phyloP scores from a whole-genome alignment of 805 yeast species.

The Saccharomyces jurei region DNA sequence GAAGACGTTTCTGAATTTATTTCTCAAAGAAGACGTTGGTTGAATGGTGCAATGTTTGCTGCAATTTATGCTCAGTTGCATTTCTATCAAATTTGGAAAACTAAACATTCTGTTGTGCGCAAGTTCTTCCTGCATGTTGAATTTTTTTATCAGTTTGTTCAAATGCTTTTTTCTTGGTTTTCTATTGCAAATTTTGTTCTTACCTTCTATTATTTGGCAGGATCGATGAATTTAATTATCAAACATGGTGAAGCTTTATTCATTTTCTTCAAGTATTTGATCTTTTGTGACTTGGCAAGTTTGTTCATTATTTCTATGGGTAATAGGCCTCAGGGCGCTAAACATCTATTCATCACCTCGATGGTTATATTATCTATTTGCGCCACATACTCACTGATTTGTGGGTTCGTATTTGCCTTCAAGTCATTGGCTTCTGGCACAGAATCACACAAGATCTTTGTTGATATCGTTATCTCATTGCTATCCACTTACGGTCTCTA shows the following conservation, averaged over 20 bases:
- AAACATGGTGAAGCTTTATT: slow-evolving; percentile 75
- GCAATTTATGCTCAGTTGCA: slow-evolving; percentile 84
- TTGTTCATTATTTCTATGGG: slow-evolving; percentile 92
- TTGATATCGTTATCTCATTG: slow-evolving; percentile 75
- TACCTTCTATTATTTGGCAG: slow-evolving; percentile 88
- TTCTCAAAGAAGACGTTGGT: slow-evolving; percentile 95
- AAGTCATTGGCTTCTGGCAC: slow-evolving; percentile 38
- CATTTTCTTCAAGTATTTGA: slow-evolving; percentile 76
- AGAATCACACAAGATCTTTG: slow-evolving; percentile 42
- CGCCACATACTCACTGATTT: slow-evolving; percentile 70
- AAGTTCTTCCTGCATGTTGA: slow-evolving; percentile 79
- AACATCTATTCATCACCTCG: slow-evolving; percentile 61
- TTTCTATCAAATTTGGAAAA: slow-evolving; percentile 80
- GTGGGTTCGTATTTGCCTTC: slow-evolving; percentile 75
- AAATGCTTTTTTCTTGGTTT: slow-evolving; percentile 81
- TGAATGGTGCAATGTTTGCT: slow-evolving; percentile 95
- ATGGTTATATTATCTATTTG: slow-evolving; percentile 70
- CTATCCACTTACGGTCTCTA: slow-evolving; percentile 90
- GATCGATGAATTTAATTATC: slow-evolving; percentile 54
- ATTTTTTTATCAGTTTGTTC: slow-evolving; percentile 77
- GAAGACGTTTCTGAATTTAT: slow-evolving; percentile 91
- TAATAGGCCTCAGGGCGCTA: slow-evolving; percentile 95
- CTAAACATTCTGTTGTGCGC: slow-evolving; percentile 75
- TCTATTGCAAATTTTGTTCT: slow-evolving; percentile 86
- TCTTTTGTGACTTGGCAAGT: slow-evolving; percentile 76